These are phyloP conservation scores for Phalaenopsis hybrid DNA, from an alignment of 116 monocot species.

Conservation along the genomic window DNA sequence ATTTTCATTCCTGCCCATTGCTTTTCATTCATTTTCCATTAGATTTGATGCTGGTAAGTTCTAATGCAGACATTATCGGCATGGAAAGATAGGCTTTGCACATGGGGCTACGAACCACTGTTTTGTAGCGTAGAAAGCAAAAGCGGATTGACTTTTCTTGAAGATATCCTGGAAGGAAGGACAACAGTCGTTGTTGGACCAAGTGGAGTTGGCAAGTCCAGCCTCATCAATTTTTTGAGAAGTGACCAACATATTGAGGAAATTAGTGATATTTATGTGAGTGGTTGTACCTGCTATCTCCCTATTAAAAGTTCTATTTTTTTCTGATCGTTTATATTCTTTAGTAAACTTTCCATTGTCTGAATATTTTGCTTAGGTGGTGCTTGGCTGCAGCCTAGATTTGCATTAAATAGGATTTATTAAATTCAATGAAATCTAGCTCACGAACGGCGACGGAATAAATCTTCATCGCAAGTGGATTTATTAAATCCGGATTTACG, in stretches of 20 bases:
- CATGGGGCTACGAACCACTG: slow-evolving; percentile 81
- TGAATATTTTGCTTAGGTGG: too few relatives aligned
- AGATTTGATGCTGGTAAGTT: not conserved
- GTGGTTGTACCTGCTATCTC: not conserved
- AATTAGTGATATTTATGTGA: slow-evolving; percentile 26
- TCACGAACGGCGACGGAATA: too few relatives aligned
- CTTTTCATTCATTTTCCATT: not conserved
- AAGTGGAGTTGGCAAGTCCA: slow-evolving; percentile 97
- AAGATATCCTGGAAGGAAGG: slow-evolving; percentile 56
- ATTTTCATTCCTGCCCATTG: not conserved
- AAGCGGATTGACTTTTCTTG: slow-evolving; percentile 42
- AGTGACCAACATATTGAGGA: slow-evolving; percentile 29
- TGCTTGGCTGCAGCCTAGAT: not conserved
- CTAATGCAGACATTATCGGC: slow-evolving; percentile 47
- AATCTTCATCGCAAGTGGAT: too few relatives aligned
- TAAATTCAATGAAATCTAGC: too few relatives aligned
- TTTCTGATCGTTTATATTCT: not conserved
- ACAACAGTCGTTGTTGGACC: slow-evolving; percentile 90
- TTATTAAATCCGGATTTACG: too few relatives aligned
- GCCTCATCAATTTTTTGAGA: slow-evolving; percentile 87
- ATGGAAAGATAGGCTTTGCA: slow-evolving; percentile 62
- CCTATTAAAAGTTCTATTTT: not conserved
- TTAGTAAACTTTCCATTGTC: not conserved
- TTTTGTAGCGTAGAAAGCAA: slow-evolving; percentile 80
- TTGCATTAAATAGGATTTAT: too few relatives aligned